Base-by-base conservation (phyloP, 805 yeast species). In the Barnettozyma sp. region DNA sequence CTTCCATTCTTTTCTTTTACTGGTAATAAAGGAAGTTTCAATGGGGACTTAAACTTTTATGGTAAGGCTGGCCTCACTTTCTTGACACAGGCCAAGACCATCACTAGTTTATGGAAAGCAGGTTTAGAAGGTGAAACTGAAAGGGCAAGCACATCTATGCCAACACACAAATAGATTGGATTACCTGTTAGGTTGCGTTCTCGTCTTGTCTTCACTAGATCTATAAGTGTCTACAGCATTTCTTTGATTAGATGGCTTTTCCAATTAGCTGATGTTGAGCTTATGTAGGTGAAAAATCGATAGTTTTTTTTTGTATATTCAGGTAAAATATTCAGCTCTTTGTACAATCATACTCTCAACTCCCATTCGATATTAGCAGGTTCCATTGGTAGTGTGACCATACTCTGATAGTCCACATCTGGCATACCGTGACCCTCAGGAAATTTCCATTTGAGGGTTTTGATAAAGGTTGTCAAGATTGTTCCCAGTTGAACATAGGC, bases 401-500 rank as follows among this genome's bases (percentile, higher is more conserved):
- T 90, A 35, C 88, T 78, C 46, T 81, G 76, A 62, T 76, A 86
- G 62, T 87, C 95, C 38, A 82, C 76, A 9, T 61, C 64, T 35
- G 94, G 92, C 18, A 78, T 62, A 19, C 58, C 59, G 28, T 63
- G 63, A 32, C 80, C 78, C 22, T 60, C 62, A 33, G 80, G 74
- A 39, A 76, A 68, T 25, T 70, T 68, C 95, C 95, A 88, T 58
- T 72, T 80, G 57, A 83, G 63, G 42, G 81, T 77, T 60, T 79
- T 82, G 22, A 90, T 71, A 57, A 69, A 83, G 13, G 86, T 74
- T 25, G 84, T 63, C 55, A 92, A 66, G 42, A 92, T 69, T 33
- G 92, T 78, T 33, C 95, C 95, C 46, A 92, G 73, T 69, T 92
- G 98, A 48, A 81, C 78, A 60, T 79, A 85, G 18, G 98, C 98